Conservation (phyloP, 2,329 filamentous ascomycete genomes). For the Alternaria solani region DNA sequence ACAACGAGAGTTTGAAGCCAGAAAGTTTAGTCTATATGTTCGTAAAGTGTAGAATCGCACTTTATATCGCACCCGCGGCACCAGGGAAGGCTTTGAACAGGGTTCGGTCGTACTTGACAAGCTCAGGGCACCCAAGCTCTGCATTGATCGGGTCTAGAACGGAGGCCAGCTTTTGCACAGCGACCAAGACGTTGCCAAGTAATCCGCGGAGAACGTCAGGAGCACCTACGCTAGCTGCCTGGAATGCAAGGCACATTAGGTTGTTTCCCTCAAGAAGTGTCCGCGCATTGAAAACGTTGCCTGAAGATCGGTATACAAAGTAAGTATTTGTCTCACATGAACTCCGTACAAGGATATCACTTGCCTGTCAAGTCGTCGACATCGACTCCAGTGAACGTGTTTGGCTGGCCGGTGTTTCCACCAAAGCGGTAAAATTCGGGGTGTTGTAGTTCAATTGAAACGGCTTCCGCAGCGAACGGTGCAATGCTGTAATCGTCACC, state of each 20-base stretch:
- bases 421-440: conserved; percentile 23
- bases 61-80: no score
- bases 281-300: conserved; percentile 24
- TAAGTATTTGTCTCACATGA: no score
- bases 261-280: conserved; percentile 30
- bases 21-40: no score
- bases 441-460: conserved; percentile 22
- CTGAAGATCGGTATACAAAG: no score
- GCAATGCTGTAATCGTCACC: conserved; percentile 20
- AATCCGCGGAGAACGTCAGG: conserved; percentile 26
- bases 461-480: conserved; percentile 1
- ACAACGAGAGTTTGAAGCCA: no score
- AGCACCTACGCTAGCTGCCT: conserved; percentile 21
- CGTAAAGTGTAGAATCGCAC: no score
- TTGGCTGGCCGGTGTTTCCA: conserved; percentile 29
- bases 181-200: conserved; percentile 22
- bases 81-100: conserved; percentile 10
- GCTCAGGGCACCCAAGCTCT: conserved; percentile 23
- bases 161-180: conserved; percentile 25
- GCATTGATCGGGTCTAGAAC: conserved; percentile 25
- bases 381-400: conserved; percentile 29
- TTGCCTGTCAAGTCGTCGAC: not conserved
- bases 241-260: conserved; percentile 26
- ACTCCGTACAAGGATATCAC: no score
- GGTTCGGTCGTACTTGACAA: conserved; percentile 23